These are phyloP conservation scores for Xerocomus amazonicus DNA, from an alignment of 1,284 basidiomycete genomes.

Conservation along the genomic window DNA sequence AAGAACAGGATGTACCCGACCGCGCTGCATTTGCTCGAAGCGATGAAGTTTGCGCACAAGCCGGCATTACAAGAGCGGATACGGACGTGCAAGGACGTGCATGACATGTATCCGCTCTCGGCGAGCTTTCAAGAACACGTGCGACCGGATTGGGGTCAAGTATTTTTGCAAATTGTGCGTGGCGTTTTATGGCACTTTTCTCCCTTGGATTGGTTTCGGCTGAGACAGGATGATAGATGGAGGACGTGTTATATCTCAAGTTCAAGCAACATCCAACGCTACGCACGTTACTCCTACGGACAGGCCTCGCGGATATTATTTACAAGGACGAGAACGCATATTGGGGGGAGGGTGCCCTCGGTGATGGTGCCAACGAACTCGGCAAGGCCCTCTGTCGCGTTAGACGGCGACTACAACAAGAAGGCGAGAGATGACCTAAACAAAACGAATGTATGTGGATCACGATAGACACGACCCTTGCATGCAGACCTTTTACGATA, in stretches of 20 bases:
- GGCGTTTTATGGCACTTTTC: not conserved
- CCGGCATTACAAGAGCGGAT: constrained; percentile 54
- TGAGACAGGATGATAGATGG: constrained; percentile 42
- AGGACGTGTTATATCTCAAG: constrained; percentile 57
- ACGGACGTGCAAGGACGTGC: constrained; percentile 40
- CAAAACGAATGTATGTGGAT: not conserved
- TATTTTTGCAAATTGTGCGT: constrained; percentile 48
- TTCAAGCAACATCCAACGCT: constrained; percentile 58
- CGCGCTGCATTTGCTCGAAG: constrained; percentile 64
- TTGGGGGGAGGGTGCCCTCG: constrained; percentile 54
- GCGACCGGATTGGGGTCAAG: constrained; percentile 50
- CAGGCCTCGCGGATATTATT: constrained; percentile 46
- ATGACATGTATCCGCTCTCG: constrained; percentile 50
- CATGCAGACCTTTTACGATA: not conserved
- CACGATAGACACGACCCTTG: not conserved
- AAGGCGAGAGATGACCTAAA: constrained; percentile 23
- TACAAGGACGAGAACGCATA: constrained; percentile 45
- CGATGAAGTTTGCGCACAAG: constrained; percentile 53
- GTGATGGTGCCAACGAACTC: constrained; percentile 54
- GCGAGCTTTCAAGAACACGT: constrained; percentile 37
- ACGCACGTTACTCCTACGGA: constrained; percentile 44
- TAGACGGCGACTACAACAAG: constrained; percentile 41
- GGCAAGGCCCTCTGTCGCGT: constrained; percentile 54
- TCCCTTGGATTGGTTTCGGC: not conserved
- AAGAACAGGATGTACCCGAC: constrained; percentile 53